A percentile compares a stretch with the other conserved stretches of the same genome.
Conservation (phyloP, 2,329 filamentous ascomycete species). For the Phaeosphaeria sp. region DNA sequence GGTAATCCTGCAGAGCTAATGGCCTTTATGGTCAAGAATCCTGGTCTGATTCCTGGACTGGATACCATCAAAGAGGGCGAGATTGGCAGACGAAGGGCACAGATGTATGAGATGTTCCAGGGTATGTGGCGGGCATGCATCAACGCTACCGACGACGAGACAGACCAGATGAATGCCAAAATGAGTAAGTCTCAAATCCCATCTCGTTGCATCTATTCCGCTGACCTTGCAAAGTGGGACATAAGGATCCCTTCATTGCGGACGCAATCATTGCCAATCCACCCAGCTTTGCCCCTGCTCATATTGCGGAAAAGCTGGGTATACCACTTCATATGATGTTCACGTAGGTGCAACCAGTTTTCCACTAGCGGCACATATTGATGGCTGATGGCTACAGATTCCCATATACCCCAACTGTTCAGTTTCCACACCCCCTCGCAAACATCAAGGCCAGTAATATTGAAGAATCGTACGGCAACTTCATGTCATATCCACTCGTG, state of each 20-base stretch:
- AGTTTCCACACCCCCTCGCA: constrained; percentile 79
- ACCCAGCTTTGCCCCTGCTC: constrained; percentile 78
- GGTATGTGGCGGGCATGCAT: constrained; percentile 83
- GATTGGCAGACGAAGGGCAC: constrained; percentile 69
- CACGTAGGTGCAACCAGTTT: constrained; percentile 63
- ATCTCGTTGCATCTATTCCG: neutral
- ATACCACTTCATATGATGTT: constrained; percentile 87
- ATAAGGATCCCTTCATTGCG: constrained; percentile 76
- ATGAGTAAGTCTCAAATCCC: constrained; percentile 54
- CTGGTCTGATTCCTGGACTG: constrained; percentile 75
- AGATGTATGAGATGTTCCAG: constrained; percentile 83
- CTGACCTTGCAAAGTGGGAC: constrained; percentile 55
- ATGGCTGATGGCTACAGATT: constrained; percentile 57
- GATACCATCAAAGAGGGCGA: constrained; percentile 77
- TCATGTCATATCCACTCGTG: constrained; percentile 80
- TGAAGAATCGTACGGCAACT: constrained; percentile 76
- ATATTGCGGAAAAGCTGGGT: constrained; percentile 76
- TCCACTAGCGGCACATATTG: neutral
- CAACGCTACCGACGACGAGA: constrained; percentile 74
- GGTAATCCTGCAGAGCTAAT: constrained; percentile 82
- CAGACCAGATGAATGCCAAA: constrained; percentile 63
- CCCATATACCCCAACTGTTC: constrained; percentile 76
- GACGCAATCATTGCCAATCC: constrained; percentile 84
- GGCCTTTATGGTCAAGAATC: constrained; percentile 90
- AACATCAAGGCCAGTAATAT: constrained; percentile 77